Evolutionary conservation across 495 filamentous ascomycete species (phyloP).

Genomic region (Tuber melanosporum): DNA sequence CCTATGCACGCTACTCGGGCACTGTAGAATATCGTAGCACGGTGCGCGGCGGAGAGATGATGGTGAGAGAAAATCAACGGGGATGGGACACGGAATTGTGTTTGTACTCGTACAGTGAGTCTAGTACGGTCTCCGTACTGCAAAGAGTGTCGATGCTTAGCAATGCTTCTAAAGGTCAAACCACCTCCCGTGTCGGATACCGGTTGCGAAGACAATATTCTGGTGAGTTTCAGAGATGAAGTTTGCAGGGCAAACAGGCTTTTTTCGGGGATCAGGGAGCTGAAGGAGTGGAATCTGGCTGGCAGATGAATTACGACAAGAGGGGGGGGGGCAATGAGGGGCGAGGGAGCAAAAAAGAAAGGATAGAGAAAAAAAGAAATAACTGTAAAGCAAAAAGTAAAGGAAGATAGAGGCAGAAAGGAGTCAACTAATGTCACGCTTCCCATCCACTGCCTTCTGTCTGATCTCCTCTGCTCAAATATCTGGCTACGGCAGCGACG

Average conservation of each 20-base stretch:
- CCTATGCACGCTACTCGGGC: not conserved
- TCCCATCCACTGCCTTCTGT: not conserved
- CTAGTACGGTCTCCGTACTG: not conserved
- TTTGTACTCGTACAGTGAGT: not conserved
- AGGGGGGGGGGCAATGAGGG: not conserved
- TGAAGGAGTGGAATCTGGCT: not conserved
- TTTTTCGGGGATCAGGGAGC: not conserved
- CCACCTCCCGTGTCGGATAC: not conserved
- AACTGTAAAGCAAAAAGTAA: slow-evolving; percentile 24
- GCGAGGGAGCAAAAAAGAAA: not conserved
- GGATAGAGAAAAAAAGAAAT: slow-evolving; percentile 14
- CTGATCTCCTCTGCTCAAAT: not conserved
- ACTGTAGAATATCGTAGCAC: not conserved
- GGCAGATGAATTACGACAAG: not conserved
- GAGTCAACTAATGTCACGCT: not conserved
- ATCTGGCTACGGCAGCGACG: not conserved
- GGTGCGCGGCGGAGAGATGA: not conserved
- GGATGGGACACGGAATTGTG: not conserved
- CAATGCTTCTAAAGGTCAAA: not conserved
- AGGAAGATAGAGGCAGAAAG: slow-evolving; percentile 7
- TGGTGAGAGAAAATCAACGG: not conserved
- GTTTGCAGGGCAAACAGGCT: not conserved
- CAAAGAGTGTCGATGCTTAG: not conserved
- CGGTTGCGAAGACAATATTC: not conserved
- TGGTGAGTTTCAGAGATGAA: not conserved